These are phyloP conservation scores for Ustilaginoidea virens DNA, from an alignment of 2,329 filamentous ascomycete genomes.

Conservation along the genomic window DNA sequence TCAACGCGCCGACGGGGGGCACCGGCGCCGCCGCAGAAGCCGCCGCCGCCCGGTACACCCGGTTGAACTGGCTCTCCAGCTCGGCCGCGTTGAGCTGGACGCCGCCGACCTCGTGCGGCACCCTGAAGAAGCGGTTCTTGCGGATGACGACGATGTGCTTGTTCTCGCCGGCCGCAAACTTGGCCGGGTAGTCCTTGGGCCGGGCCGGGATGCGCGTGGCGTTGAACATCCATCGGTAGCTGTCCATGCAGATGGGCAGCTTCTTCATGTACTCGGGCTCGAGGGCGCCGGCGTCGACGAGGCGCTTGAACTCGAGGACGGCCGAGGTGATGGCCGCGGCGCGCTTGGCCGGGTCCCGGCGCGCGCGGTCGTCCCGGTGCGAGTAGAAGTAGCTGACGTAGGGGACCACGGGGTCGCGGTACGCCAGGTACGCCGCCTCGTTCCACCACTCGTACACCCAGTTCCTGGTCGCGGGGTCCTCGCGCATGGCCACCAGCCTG, in stretches of 20 bases:
- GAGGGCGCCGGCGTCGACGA: conserved; percentile 66
- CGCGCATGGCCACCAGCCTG: conserved; percentile 63
- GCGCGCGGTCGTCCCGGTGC: conserved; percentile 79
- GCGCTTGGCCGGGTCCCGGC: conserved; percentile 79
- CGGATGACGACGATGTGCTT: conserved; percentile 81
- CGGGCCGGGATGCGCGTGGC: conserved; percentile 70
- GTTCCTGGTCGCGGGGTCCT: conserved; percentile 72
- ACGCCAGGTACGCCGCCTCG: conserved; percentile 76
- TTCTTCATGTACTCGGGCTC: conserved; percentile 99
- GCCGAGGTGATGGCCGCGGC: conserved; percentile 81
- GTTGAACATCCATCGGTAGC: conserved; percentile 99
- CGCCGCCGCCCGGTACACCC: conserved; percentile 68
- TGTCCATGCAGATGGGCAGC: conserved; percentile 94
- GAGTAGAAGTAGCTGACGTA: conserved; percentile 99
- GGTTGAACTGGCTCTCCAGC: conserved; percentile 77
- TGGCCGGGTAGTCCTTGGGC: conserved; percentile 68
- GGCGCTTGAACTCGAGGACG: conserved; percentile 83
- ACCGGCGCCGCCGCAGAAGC: no score
- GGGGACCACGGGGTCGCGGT: conserved; percentile 89
- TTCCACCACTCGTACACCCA: conserved; percentile 99
- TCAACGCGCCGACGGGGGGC: conserved; percentile 69
- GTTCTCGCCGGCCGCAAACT: conserved; percentile 60
- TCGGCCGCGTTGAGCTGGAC: conserved; percentile 78
- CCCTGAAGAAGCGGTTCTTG: conserved; percentile 97
- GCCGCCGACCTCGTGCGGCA: conserved; percentile 65